Evolutionary conservation across 768 basidiomycete species (phyloP).

Genomic region (Boletus reticulatus): DNA sequence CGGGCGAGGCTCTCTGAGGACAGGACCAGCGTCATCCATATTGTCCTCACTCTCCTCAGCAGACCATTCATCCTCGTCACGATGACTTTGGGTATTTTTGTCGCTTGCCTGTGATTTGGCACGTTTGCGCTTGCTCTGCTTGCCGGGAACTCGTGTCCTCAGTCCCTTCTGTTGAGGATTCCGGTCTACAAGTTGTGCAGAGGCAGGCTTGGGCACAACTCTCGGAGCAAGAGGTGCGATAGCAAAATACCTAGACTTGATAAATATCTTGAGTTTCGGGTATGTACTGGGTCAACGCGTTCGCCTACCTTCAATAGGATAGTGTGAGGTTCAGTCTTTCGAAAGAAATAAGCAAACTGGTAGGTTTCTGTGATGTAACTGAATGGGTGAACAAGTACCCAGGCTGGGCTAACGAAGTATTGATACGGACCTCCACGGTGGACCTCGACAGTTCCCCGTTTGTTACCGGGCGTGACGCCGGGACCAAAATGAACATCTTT

Average conservation of each 20-base stretch:
- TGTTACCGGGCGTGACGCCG: slow-evolving; percentile 42
- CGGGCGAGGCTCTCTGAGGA: slow-evolving; percentile 22
- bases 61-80: slow-evolving; percentile 24
- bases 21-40: slow-evolving; percentile 9
- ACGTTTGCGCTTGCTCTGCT: slow-evolving; percentile 28
- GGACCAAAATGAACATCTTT: slow-evolving; percentile 42
- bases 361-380: slow-evolving; percentile 59
- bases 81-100: slow-evolving; percentile 24
- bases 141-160: slow-evolving; percentile 11
- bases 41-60: slow-evolving; percentile 20
- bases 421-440: slow-evolving; percentile 68
- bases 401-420: background rate
- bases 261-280: background rate
- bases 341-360: slow-evolving; percentile 89
- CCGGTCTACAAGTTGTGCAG: background rate
- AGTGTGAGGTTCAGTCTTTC: slow-evolving; percentile 78
- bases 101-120: slow-evolving; percentile 41
- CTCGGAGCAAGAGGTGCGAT: slow-evolving; percentile 27
- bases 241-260: slow-evolving; percentile 43
- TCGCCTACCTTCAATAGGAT: slow-evolving; percentile 76
- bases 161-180: slow-evolving; percentile 19
- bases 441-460: slow-evolving; percentile 76
- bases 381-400: slow-evolving; percentile 1
- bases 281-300: no score
- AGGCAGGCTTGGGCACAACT: slow-evolving; percentile 16